Evolutionary conservation across 2,329 filamentous ascomycete genomes (phyloP), one percentile per base, ranked within the genome.

Genomic region (Dothideomycetes sp.): DNA sequence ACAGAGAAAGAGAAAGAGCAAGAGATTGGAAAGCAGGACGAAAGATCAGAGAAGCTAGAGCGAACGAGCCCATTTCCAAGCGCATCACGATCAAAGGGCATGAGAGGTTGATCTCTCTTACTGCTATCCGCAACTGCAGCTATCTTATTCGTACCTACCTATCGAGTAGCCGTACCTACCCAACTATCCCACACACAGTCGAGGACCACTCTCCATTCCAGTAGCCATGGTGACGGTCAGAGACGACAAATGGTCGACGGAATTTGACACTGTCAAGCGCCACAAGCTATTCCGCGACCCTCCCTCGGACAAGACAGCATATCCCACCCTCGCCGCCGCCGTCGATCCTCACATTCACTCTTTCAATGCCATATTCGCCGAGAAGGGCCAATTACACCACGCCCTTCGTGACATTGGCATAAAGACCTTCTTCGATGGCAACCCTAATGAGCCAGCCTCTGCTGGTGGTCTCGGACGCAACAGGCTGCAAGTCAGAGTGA

Each of bases 301-400:
- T 13, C 89, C 91, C 0, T 82, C 76, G 55, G 88, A 96, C 59
- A 82, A 78, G 52, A 83, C 83, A 8, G 86, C 89, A 45, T 96
- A 94, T 57, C 91, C 91, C 11, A 75, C 83, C 16, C 76, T 98
- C 33, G 82, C 88, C 53, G 75, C 76, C 46, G 84, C 89, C n/a
- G 80, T 96, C 45, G 74, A 84, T 50, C 91, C 91, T 35, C 91
- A 98, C 63, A 82, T 96, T 53, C 81, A 95, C 56, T 91, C 91
- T 5, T 98, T 95, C 76, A 94, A 98, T 68, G 80, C 80, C 38
- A 72, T 96, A 33, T 93, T 95, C 58, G 76, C 79, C 22, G 70
- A 73, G 44, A 73, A 81, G 62, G 85, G 84, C 39, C 68, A 82
- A 38, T 61, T 98, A 40, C 76, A 82, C 35, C 79, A 85, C 49